Evolutionary conservation across 176 grass and related monocot genomes (phyloP).

Genomic region (Hsuehochloa calcarea): DNA sequence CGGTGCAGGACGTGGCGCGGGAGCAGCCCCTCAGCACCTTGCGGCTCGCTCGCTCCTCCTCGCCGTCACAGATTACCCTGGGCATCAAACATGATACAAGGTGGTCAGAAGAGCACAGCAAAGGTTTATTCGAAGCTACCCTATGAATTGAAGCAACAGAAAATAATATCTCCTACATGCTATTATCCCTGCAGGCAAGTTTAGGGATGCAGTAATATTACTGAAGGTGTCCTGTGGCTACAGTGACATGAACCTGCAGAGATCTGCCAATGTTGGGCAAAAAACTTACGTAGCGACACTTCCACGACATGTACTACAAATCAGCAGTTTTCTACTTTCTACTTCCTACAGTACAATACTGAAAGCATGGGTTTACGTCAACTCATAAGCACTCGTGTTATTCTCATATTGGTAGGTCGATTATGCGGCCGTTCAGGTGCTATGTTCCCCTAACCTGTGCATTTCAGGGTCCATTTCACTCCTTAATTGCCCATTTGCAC

Average conservation of each 20-base stretch:
- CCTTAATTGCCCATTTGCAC: neutral
- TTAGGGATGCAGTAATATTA: neutral
- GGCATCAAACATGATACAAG: neutral
- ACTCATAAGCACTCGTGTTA: neutral
- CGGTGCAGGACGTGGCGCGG: slow-evolving; percentile 63
- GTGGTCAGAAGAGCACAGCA: neutral
- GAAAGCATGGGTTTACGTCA: neutral
- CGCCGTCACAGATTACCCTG: slow-evolving; percentile 74
- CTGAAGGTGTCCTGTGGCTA: neutral
- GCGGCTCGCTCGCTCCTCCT: slow-evolving; percentile 86
- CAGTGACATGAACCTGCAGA: slow-evolving; percentile 10
- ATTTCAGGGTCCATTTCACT: neutral
- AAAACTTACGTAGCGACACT: neutral
- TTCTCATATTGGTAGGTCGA: neutral
- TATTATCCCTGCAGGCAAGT: neutral
- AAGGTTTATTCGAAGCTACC: neutral
- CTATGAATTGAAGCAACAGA: neutral
- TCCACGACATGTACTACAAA: neutral
- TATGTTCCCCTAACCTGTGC: neutral
- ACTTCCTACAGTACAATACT: slow-evolving; percentile 7
- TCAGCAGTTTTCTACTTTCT: neutral
- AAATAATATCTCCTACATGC: neutral
- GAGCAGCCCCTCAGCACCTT: slow-evolving; percentile 82
- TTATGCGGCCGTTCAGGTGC: neutral
- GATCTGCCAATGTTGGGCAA: neutral